Evolutionary conservation across 805 yeast species (phyloP).

Genomic region (Pichia deserticola): DNA sequence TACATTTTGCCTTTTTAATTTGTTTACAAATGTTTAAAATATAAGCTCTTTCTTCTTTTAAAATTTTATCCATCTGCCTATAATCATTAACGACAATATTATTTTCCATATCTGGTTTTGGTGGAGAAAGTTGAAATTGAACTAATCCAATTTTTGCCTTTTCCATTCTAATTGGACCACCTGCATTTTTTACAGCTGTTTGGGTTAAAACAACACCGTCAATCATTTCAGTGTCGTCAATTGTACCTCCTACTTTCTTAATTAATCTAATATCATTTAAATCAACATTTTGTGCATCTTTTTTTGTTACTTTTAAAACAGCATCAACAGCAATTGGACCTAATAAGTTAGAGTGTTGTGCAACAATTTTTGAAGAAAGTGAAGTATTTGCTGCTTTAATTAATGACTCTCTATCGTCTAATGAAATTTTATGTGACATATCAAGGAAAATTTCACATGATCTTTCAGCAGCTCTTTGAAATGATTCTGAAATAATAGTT

Average conservation of each 20-base stretch:
- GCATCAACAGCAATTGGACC: slow-evolving; percentile 95
- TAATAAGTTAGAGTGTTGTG: slow-evolving; percentile 78
- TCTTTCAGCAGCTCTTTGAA: slow-evolving; percentile 80
- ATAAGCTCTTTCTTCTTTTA: slow-evolving; percentile 96
- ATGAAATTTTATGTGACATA: slow-evolving; percentile 77
- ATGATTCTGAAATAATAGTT: slow-evolving; percentile 85
- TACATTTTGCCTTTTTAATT: slow-evolving; percentile 94
- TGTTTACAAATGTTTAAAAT: slow-evolving; percentile 90
- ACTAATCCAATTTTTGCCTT: slow-evolving; percentile 85
- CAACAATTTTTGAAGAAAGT: slow-evolving; percentile 87
- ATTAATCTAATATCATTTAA: slow-evolving; percentile 80
- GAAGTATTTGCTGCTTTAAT: slow-evolving; percentile 93
- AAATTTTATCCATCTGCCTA: slow-evolving; percentile 97
- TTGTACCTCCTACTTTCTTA: slow-evolving; percentile 95
- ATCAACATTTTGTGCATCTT: slow-evolving; percentile 61
- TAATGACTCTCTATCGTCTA: slow-evolving; percentile 73
- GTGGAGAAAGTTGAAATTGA: slow-evolving; percentile 94
- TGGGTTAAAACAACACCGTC: slow-evolving; percentile 94
- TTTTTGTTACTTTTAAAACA: slow-evolving; percentile 57
- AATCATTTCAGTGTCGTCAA: slow-evolving; percentile 89
- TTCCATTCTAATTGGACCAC: slow-evolving; percentile 92
- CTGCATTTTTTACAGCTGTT: slow-evolving; percentile 80
- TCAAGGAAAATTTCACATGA: slow-evolving; percentile 75
- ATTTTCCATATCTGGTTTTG: slow-evolving; percentile 96
- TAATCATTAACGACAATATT: slow-evolving; percentile 96